Evolutionary conservation across 2,329 filamentous ascomycete species (phyloP).

Genomic region (Neobulgaria alba): DNA sequence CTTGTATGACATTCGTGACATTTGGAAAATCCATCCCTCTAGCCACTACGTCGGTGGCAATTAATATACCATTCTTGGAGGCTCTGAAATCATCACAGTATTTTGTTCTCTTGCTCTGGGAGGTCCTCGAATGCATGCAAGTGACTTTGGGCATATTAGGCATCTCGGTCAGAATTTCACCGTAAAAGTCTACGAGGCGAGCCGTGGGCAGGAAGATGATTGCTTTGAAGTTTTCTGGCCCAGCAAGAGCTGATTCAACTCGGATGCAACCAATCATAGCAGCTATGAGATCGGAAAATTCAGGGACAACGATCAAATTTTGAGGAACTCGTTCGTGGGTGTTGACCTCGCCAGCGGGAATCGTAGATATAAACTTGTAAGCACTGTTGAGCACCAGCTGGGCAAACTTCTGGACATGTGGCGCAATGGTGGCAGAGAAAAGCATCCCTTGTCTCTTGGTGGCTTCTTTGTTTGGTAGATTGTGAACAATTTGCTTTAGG

Average conservation of each 20-base stretch:
- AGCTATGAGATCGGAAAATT: constrained; percentile 70
- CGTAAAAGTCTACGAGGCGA: constrained; percentile 57
- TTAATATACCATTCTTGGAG: constrained; percentile 53
- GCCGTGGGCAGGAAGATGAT: constrained; percentile 87
- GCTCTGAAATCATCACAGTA: constrained; percentile 65
- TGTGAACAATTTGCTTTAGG: constrained; percentile 49
- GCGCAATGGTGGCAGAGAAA: constrained; percentile 89
- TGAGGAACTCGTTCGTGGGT: constrained; percentile 85
- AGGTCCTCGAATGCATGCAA: constrained; percentile 69
- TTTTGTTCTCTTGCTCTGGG: constrained; percentile 59
- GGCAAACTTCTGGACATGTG: constrained; percentile 73
- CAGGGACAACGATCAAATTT: constrained; percentile 55
- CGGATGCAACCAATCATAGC: constrained; percentile 67
- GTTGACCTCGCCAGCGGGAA: constrained; percentile 68
- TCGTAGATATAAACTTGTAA: constrained; percentile 88
- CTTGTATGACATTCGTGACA: constrained; percentile 71
- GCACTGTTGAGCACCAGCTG: constrained; percentile 66
- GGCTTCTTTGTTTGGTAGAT: constrained; percentile 53
- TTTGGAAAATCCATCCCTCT: constrained; percentile 77
- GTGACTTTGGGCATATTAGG: constrained; percentile 25
- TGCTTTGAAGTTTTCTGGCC: constrained; percentile 67
- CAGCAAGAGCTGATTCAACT: constrained; percentile 43
- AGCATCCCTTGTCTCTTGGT: constrained; percentile 82
- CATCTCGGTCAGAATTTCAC: constrained; percentile 40
- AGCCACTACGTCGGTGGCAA: constrained; percentile 74